Percentiles rank a stretch among this genome's conserved stretches.
These are phyloP conservation scores for Radiomyces spectabilis DNA, from an alignment of 192 early-diverging fungal species.

Conservation along the genomic window DNA sequence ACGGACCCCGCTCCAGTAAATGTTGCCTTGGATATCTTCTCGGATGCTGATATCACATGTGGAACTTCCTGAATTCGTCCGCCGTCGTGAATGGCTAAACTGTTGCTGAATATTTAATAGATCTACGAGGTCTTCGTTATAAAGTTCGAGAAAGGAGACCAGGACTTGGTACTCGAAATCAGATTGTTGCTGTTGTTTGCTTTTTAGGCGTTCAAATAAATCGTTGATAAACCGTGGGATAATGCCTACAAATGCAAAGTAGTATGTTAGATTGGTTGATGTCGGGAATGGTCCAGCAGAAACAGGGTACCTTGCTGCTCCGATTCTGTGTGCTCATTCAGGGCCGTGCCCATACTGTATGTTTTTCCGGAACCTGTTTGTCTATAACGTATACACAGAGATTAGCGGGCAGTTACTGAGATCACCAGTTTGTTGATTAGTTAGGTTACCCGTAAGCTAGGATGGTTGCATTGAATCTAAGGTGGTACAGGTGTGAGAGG, in stretches of 20 bases:
- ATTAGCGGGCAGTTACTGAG: neutral
- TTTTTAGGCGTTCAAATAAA: conserved; percentile 41
- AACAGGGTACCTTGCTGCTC: conserved; percentile 10
- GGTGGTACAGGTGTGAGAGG: neutral
- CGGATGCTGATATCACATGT: conserved; percentile 44
- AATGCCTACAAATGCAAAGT: conserved; percentile 56
- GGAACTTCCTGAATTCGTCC: too few relatives aligned
- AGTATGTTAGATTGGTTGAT: too few relatives aligned
- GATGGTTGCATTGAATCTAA: conserved; percentile 84
- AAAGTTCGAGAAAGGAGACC: conserved; percentile 93
- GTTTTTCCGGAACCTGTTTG: conserved; percentile 94
- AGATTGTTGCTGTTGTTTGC: conserved; percentile 11
- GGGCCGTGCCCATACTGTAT: conserved; percentile 84
- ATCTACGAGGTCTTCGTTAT: conserved; percentile 95
- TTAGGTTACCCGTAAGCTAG: conserved; percentile 68
- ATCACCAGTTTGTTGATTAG: neutral
- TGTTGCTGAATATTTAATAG: conserved; percentile 41
- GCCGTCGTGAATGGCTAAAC: too few relatives aligned
- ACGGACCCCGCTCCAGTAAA: conserved; percentile 76
- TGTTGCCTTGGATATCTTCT: conserved; percentile 81
- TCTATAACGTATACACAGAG: conserved; percentile 17
- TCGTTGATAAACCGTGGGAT: conserved; percentile 58
- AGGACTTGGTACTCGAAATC: conserved; percentile 31
- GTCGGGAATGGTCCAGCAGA: too few relatives aligned
- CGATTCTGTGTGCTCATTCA: conserved; percentile 18